Evolutionary conservation across 1,284 basidiomycete genomes (phyloP).

Genomic region (Gomphus bonarii): DNA sequence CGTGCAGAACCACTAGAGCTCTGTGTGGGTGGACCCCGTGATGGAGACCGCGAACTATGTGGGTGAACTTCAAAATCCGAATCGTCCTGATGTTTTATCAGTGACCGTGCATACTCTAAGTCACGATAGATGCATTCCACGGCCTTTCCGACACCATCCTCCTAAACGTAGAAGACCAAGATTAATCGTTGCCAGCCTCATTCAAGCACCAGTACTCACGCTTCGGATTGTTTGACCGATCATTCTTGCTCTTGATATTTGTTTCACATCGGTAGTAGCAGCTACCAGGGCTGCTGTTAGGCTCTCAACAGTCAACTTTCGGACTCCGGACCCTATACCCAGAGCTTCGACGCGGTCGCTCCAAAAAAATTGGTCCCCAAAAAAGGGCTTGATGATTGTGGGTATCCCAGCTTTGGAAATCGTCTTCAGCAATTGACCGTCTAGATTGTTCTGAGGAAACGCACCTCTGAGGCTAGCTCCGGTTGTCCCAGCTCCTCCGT

Average conservation of each 20-base stretch:
- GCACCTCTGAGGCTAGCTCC: constrained; percentile 84
- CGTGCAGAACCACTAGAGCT: constrained; percentile 47
- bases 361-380: constrained; percentile 98
- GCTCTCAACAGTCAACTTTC: constrained; percentile 72
- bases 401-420: constrained; percentile 72
- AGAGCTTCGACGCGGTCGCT: constrained; percentile 89
- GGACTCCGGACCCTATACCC: constrained; percentile 78
- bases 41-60: constrained; percentile 24
- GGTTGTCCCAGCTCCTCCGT: constrained; percentile 93
- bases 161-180: constrained; percentile 33
- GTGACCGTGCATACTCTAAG: constrained; percentile 75
- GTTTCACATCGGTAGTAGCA: constrained; percentile 82
- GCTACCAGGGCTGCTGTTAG: constrained; percentile 68
- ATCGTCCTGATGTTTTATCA: constrained; percentile 51
- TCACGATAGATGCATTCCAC: constrained; percentile 91
- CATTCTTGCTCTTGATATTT: constrained; percentile 74
- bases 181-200: background rate
- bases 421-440: constrained; percentile 14
- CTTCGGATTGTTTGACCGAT: constrained; percentile 79
- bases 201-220: constrained; percentile 31
- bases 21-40: constrained; percentile 32
- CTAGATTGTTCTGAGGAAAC: constrained; percentile 14
- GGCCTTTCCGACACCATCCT: constrained; percentile 81
- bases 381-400: constrained; percentile 95
- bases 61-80: constrained; percentile 28